Conservation (phyloP, 75 land plant species). For the Picea glauca region DNA sequence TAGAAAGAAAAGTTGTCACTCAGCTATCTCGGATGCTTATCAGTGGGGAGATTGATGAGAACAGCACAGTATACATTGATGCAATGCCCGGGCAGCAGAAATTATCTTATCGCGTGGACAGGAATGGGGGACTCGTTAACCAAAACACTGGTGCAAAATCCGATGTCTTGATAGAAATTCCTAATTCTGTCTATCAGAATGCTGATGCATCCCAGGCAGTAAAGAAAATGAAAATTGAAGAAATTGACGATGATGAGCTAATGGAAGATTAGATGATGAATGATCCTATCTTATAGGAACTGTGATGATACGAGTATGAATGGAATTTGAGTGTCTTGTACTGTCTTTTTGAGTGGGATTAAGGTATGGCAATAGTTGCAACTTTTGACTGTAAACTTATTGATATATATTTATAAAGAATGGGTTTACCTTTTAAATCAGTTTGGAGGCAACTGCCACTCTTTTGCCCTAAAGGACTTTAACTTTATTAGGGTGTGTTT, state of each 20-base stretch:
- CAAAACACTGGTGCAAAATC: constrained; percentile 61
- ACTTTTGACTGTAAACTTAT: too few species aligned
- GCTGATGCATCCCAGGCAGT: constrained; percentile 47
- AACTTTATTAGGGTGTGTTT: too few species aligned
- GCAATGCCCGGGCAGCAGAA: constrained; percentile 33
- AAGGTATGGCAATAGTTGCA: too few species aligned
- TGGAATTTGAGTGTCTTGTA: too few species aligned
- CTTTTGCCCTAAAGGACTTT: too few species aligned
- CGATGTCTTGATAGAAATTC: constrained; percentile 77
- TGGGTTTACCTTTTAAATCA: too few species aligned
- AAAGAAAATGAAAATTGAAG: constrained; percentile 87
- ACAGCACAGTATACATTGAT: constrained; percentile 90
- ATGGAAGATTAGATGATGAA: constrained; percentile 33
- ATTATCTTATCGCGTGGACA: constrained; percentile 46
- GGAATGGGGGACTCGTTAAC: constrained; percentile 82
- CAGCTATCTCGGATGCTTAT: constrained; percentile 83
- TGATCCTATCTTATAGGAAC: too few species aligned
- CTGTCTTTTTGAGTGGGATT: too few species aligned
- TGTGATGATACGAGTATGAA: too few species aligned
- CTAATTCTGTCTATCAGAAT: constrained; percentile 24
- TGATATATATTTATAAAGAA: too few species aligned
- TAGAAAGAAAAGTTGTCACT: constrained; percentile 94
- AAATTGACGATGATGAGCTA: constrained; percentile 60
- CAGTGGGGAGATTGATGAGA: constrained; percentile 88
- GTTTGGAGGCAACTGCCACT: too few species aligned